Conservation (phyloP, 2,329 filamentous ascomycete genomes). For the Plenodomus lindquistii region DNA sequence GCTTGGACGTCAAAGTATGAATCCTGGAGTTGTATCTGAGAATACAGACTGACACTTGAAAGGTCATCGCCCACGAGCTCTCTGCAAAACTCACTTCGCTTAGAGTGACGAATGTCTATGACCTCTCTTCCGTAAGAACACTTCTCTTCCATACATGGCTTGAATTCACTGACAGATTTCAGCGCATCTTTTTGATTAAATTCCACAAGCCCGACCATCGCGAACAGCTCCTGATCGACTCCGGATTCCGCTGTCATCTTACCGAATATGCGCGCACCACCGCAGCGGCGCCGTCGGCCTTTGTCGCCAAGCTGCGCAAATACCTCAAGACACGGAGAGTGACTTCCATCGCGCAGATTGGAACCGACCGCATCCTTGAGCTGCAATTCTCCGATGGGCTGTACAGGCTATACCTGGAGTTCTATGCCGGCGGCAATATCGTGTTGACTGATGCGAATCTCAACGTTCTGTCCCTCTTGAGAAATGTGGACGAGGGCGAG, state of each 20-base stretch:
- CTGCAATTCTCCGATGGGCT: constrained; percentile 90
- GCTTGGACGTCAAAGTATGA: constrained; percentile 71
- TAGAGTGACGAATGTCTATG: constrained; percentile 91
- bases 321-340: constrained; percentile 83
- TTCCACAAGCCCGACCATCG: constrained; percentile 88
- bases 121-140: constrained; percentile 74
- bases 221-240: constrained; percentile 90
- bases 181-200: constrained; percentile 92
- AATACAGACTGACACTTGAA: background rate
- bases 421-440: constrained; percentile 94
- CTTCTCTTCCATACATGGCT: no score
- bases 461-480: constrained; percentile 78
- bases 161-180: constrained; percentile 29
- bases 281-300: constrained; percentile 79
- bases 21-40: constrained; percentile 4
- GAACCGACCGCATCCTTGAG: constrained; percentile 91
- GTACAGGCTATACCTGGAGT: constrained; percentile 88
- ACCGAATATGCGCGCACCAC: constrained; percentile 89
- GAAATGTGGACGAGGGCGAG: constrained; percentile 78
- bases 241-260: constrained; percentile 92
- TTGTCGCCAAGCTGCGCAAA: constrained; percentile 84
- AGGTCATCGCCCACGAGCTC: constrained; percentile 96
- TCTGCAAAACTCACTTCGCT: constrained; percentile 74
- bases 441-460: constrained; percentile 85
- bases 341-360: constrained; percentile 80